Evolutionary conservation across 2,329 filamentous ascomycete species (phyloP).

Genomic region (Paramyrothecium sp.): DNA sequence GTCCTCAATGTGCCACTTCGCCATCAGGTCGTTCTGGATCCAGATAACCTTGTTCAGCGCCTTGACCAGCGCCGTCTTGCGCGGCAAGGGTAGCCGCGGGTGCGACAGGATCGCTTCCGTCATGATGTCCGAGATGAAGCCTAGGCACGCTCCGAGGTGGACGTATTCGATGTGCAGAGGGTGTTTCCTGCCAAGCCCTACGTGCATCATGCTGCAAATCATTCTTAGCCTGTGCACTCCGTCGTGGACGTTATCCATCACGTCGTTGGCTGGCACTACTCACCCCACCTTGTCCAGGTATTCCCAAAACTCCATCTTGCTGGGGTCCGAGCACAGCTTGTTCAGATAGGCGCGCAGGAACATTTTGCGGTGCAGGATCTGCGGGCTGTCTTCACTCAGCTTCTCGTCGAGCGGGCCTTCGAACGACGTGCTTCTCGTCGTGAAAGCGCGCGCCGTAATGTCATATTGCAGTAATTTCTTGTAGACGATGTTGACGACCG

Average conservation of each 20-base stretch:
- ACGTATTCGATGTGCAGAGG: constrained; percentile 79
- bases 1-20: constrained; percentile 76
- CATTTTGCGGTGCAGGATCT: constrained; percentile 76
- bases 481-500: constrained; percentile 82
- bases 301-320: constrained; percentile 76
- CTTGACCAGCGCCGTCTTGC: constrained; percentile 72
- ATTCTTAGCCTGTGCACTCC: not conserved
- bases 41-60: constrained; percentile 80
- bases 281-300: constrained; percentile 81
- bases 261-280: constrained; percentile 22
- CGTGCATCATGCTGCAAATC: constrained; percentile 68
- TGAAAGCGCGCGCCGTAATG: constrained; percentile 77
- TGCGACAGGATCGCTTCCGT: constrained; percentile 74
- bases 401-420: constrained; percentile 65
- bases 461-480: constrained; percentile 78
- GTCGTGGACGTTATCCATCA: not conserved
- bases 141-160: constrained; percentile 70
- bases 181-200: constrained; percentile 69
- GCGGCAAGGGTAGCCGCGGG: constrained; percentile 62
- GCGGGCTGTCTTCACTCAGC: constrained; percentile 66
- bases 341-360: constrained; percentile 74
- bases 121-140: constrained; percentile 75
- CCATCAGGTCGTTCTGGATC: constrained; percentile 85
- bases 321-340: constrained; percentile 72
- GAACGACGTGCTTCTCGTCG: constrained; percentile 60